Conservation (phyloP, 2,329 filamentous ascomycete species). For the Aspergillus piperis region DNA sequence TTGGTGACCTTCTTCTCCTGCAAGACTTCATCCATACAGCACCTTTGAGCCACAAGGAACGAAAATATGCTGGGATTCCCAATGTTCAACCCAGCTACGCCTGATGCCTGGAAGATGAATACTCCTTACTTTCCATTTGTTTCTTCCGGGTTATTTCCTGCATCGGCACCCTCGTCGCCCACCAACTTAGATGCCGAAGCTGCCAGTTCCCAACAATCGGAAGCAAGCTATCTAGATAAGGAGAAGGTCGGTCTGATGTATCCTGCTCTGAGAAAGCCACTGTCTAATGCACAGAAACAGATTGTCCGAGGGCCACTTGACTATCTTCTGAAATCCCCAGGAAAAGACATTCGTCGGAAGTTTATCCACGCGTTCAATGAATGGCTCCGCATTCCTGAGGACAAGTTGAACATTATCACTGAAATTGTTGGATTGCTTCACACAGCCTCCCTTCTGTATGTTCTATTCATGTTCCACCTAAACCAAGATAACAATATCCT, state of each 20-base stretch:
- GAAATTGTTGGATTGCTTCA: constrained; percentile 47
- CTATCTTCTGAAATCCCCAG: constrained; percentile 25
- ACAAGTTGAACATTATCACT: constrained; percentile 42
- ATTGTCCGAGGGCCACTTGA: neutral
- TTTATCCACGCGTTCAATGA: constrained; percentile 48
- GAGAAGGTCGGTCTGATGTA: neutral
- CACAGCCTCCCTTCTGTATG: constrained; percentile 45
- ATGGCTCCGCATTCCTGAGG: constrained; percentile 45
- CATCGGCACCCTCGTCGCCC: neutral
- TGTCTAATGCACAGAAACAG: neutral
- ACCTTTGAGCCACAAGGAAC: too few species aligned
- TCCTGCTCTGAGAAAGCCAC: neutral
- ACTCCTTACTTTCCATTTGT: neutral
- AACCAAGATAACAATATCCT: neutral
- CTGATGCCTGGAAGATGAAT: neutral
- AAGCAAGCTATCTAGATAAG: neutral
- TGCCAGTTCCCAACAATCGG: neutral
- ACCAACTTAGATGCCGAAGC: neutral
- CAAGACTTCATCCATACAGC: too few species aligned
- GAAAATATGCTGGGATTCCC: neutral
- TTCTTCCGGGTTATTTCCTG: neutral
- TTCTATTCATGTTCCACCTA: neutral
- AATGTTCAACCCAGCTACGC: neutral
- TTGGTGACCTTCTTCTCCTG: too few species aligned
- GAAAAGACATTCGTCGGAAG: constrained; percentile 46